Percentiles rank a stretch among this genome's conserved stretches.
phyloP scores from a whole-genome alignment of 306 rosid species.

The Cucumis cinereus region DNA sequence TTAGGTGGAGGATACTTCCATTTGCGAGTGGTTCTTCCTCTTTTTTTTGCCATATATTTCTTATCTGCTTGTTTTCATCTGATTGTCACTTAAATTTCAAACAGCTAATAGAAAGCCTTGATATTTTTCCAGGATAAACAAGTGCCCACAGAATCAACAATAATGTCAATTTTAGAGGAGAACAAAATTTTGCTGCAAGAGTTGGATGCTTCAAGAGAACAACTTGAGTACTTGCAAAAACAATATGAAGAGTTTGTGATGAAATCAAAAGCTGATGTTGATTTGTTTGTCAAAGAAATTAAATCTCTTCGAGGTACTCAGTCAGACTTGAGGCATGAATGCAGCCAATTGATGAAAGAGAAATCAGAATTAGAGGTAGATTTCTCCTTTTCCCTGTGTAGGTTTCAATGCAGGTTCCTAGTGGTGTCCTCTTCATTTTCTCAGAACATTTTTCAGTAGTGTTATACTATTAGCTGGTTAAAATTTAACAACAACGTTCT shows the following conservation, averaged over 20 bases:
- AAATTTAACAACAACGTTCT: not conserved
- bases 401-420: not conserved
- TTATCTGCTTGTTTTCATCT: not conserved
- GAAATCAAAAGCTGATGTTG: slow-evolving; percentile 76
- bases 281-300: slow-evolving; percentile 76
- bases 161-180: slow-evolving; percentile 50
- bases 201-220: slow-evolving; percentile 51
- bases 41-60: not conserved
- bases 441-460: not conserved
- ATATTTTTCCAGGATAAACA: slow-evolving; percentile 58
- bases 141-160: slow-evolving; percentile 43
- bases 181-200: slow-evolving; percentile 56
- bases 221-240: slow-evolving; percentile 52
- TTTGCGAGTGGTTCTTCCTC: not conserved
- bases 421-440: not conserved
- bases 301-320: slow-evolving; percentile 74
- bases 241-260: slow-evolving; percentile 56
- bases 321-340: slow-evolving; percentile 69
- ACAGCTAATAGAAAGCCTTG: slow-evolving; percentile 12
- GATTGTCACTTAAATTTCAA: slow-evolving; percentile 14
- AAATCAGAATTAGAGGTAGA: slow-evolving; percentile 71
- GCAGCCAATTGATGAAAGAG: slow-evolving; percentile 56
- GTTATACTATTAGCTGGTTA: not conserved
- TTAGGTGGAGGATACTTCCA: not conserved
- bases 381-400: not conserved